A percentile compares a stretch with the other conserved stretches of the same genome.
These are phyloP conservation scores for Trypanosoma scelopori DNA, from an alignment of 208 protist species.

Conservation along the genomic window DNA sequence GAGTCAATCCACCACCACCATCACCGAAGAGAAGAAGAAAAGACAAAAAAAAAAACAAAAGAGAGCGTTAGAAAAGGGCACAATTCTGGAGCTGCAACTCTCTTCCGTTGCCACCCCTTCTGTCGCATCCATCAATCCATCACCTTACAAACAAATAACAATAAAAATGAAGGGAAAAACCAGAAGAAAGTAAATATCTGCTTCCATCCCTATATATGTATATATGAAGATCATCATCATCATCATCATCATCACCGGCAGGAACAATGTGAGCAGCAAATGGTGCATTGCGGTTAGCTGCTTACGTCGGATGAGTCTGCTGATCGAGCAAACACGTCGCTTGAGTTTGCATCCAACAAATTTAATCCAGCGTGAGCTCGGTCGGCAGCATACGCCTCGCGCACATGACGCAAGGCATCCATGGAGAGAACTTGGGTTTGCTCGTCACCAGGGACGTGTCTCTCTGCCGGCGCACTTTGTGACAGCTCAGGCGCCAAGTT, in stretches of 20 bases:
- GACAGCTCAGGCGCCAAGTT: not conserved
- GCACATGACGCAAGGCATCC: conserved; percentile 4
- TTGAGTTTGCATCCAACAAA: not conserved
- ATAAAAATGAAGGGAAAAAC: too few relatives aligned
- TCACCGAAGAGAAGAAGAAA: conserved; percentile 14
- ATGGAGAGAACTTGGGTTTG: not conserved
- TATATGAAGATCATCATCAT: not conserved
- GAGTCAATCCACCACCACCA: not conserved
- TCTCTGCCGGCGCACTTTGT: not conserved
- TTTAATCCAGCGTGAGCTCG: not conserved
- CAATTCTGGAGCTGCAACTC: not conserved
- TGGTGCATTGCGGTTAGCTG: not conserved
- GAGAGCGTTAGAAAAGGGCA: not conserved
- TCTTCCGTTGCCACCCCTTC: not conserved
- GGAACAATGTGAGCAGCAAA: not conserved
- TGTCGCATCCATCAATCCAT: not conserved
- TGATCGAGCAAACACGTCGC: not conserved
- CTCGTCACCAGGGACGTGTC: not conserved
- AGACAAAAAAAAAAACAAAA: conserved; percentile 13
- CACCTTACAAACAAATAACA: too few relatives aligned
- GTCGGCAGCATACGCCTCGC: not conserved
- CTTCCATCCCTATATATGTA: not conserved
- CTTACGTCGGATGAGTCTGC: conserved; percentile 11
- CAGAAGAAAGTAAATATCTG: not conserved
- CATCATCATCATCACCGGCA: not conserved